Base-by-base conservation (phyloP, 2,329 filamentous ascomycete species). In the Ascocoryne sarcoides region DNA sequence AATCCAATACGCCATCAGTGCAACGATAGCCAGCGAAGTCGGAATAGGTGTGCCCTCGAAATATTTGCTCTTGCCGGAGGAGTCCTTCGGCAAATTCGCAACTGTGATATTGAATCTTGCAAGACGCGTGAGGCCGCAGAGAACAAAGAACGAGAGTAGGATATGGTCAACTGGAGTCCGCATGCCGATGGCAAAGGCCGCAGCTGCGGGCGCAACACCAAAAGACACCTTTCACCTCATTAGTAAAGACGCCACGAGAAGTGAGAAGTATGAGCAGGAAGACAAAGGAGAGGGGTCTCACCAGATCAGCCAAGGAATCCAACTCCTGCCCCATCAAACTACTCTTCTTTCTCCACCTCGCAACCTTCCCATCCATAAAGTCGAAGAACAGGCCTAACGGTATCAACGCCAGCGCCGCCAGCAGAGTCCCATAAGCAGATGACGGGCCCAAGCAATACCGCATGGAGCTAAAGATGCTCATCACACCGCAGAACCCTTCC, bases 71-170 rank as follows among this genome's bases (percentile, higher is more conserved):
- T 98, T 98, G 53, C 92, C 92, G 0, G 75, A 77, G 36, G 79
- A 82, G 61, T 98, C 92, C 66, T 96, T 95, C 47, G 92, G 92
- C 10, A 98, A 76, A 52, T 82, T 79, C 26, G 80, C 74, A 28
- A 92, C 89, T 9, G 92, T 96, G 37, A 98, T 92, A 63, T 98
- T 98, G 79, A 98, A 98, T 50, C 92, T 84, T 33, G 92, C 92
- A 9, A 98, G 78, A 36, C 92, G 82, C 2, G 89, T 94, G 34
- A 98, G 78, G 42, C 92, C 92, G 65, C 87, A 93, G 37, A 98
- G 83, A 32, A 96, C 88, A 65, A 96, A 98, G 65, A 90, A 87
- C 42, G 83, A 72, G 33, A 98, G 62, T 48, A 68, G 71, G 40
- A 94, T 55, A 56, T 93, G 89, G 66, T 98, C 92, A 58, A 86